Evolutionary conservation across 2,329 filamentous ascomycete genomes (phyloP), one percentile per base, ranked within the genome.

Genomic region (Alternaria alternata): DNA sequence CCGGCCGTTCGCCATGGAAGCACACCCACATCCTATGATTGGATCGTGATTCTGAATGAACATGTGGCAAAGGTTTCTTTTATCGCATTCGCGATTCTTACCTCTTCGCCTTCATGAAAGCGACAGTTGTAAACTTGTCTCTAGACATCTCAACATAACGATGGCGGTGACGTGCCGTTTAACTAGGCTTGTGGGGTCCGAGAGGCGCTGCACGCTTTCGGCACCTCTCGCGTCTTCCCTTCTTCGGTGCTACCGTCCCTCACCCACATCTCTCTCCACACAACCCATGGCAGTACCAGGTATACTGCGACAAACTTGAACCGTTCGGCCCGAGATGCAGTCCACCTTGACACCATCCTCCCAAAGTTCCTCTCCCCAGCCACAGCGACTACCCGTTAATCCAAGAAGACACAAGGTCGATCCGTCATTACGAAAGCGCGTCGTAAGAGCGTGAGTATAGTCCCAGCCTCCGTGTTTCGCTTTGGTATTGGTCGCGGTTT

Each of bases 341-440:
- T 52, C 57, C 49, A 59, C 56, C 41, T 47, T 42, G 38, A 57
- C 48, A 12, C 61, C 59, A 14, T 54, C 56, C 8, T 54, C 59
- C 42, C 58, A 61, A 16, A 52, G 52, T 43, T 61, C 57, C 22
- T 65, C 64, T 42, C 57, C 57, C 7, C 64, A 62, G 28, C 60
- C 57, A 22, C 62, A 66, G 47, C 67, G 67, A 20, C 26, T 71
- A 18, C 69, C 69, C 3, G 67, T 71, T 18, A 71, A 71, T 39
- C 69, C 67, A 47, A 62, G 69, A 38, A 57, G 69, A n/a, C 63
- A 65, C 57, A 71, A 71, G 47, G 69, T 71, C 38, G 61, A 64
- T 28, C 64, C 64, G n/a, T 63, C 67, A 38, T 57, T 65, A 44
- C 62, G 69, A 42, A 71, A 70, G 53, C 66, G 67, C 48, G 69